Evolutionary conservation across 2,329 filamentous ascomycete species (phyloP).

Genomic region (Cladobotryum mycophilum): DNA sequence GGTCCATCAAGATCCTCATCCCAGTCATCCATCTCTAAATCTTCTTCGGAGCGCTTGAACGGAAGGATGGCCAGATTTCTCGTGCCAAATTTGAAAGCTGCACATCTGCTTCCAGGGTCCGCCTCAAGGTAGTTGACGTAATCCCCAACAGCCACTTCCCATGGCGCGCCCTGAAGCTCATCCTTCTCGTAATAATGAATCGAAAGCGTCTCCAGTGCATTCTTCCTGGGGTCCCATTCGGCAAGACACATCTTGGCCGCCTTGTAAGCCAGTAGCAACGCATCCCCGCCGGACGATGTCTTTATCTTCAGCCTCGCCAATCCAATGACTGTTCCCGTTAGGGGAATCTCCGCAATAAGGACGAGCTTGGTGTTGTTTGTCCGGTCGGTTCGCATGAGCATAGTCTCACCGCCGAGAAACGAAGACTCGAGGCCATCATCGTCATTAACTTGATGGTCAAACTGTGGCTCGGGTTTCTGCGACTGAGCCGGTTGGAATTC

Average conservation of each 20-base stretch:
- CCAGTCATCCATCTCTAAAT: slow-evolving; percentile 87
- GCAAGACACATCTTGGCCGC: slow-evolving; percentile 90
- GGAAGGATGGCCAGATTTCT: slow-evolving; percentile 89
- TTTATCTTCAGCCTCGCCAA: slow-evolving; percentile 70
- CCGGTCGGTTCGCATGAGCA: slow-evolving; percentile 56
- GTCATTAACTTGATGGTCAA: slow-evolving; percentile 50
- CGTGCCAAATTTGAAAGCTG: slow-evolving; percentile 84
- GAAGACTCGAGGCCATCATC: slow-evolving; percentile 61
- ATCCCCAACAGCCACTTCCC: slow-evolving; percentile 67
- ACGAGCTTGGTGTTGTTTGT: slow-evolving; percentile 69
- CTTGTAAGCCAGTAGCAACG: slow-evolving; percentile 74
- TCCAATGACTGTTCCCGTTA: slow-evolving; percentile 79
- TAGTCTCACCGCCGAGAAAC: slow-evolving; percentile 57
- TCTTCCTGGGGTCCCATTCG: slow-evolving; percentile 82
- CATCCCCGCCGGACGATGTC: slow-evolving; percentile 75
- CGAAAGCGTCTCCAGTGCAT: slow-evolving; percentile 78
- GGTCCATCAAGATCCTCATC: slow-evolving; percentile 74
- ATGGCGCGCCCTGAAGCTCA: slow-evolving; percentile 75
- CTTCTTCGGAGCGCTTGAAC: slow-evolving; percentile 79
- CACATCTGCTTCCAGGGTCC: slow-evolving; percentile 88
- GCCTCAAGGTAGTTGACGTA: slow-evolving; percentile 78
- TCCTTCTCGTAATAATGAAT: slow-evolving; percentile 99
- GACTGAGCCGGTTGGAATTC: slow-evolving; percentile 31
- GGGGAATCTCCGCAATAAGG: slow-evolving; percentile 73
- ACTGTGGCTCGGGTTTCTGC: slow-evolving; percentile 39